A percentile compares a stretch with the other conserved stretches of the same genome.
These are phyloP conservation scores for Quercus mongolica DNA, from an alignment of 306 rosid genomes.

Conservation along the genomic window DNA sequence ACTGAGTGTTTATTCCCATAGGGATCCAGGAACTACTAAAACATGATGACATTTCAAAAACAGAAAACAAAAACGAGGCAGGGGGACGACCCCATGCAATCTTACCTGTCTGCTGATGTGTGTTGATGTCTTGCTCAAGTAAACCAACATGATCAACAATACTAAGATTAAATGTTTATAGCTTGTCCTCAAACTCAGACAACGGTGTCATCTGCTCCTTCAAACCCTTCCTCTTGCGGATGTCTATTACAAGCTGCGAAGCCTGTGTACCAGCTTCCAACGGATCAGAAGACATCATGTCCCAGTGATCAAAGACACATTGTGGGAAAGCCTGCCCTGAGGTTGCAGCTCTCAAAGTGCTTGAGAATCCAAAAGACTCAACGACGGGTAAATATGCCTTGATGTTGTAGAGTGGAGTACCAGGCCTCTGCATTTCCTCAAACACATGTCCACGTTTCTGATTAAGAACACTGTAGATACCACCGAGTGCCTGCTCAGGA, in stretches of 20 bases:
- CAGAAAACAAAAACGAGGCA: not conserved
- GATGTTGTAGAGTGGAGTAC: conserved; percentile 78
- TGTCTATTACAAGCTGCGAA: conserved; percentile 46
- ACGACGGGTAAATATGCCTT: conserved; percentile 75
- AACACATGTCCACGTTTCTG: conserved; percentile 80
- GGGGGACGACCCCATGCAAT: not conserved
- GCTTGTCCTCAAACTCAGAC: conserved; percentile 74
- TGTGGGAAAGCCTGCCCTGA: conserved; percentile 97
- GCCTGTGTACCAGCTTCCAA: conserved; percentile 77
- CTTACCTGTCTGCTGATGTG: not conserved
- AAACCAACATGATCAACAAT: not conserved
- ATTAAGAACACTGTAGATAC: conserved; percentile 77
- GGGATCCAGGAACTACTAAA: not conserved
- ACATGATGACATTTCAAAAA: not conserved
- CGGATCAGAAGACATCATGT: conserved; percentile 83
- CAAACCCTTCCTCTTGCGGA: conserved; percentile 95
- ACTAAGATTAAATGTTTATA: conserved; percentile 20
- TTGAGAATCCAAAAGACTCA: conserved; percentile 78
- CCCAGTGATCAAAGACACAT: conserved; percentile 95
- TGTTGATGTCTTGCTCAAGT: not conserved
- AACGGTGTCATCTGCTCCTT: conserved; percentile 89
- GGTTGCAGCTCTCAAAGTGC: conserved; percentile 77
- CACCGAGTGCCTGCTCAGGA: conserved; percentile 80
- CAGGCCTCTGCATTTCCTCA: conserved; percentile 76
- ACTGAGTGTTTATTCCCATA: not conserved